Percentiles rank a stretch among this genome's conserved stretches.
phyloP scores from a whole-genome alignment of 331 rosid genomes.

The Malus hybrid region DNA sequence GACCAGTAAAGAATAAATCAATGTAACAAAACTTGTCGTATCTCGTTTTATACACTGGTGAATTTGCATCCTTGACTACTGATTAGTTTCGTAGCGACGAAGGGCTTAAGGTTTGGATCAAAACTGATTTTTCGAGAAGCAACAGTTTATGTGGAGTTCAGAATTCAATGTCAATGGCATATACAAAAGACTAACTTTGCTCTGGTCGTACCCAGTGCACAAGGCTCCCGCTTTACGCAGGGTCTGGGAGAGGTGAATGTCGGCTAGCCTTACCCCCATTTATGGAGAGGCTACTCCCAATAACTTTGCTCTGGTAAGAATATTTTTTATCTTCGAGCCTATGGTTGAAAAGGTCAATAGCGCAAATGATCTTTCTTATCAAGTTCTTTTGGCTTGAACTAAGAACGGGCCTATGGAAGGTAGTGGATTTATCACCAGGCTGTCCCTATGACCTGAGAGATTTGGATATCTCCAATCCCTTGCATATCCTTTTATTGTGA shows the following conservation, averaged over 20 bases:
- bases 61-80: neutral
- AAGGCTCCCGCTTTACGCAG: too few species aligned
- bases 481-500: neutral
- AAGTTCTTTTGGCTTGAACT: neutral
- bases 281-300: too few species aligned
- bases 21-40: neutral
- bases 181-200: neutral
- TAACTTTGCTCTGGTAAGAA: neutral
- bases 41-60: neutral
- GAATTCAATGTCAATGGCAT: neutral
- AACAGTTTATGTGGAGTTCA: neutral
- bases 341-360: neutral
- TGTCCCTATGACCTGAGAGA: neutral
- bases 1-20: neutral
- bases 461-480: neutral
- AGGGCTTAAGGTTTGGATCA: neutral
- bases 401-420: neutral
- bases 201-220: too few species aligned
- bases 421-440: neutral
- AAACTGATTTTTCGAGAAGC: neutral
- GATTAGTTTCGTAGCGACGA: neutral
- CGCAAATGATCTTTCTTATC: neutral
- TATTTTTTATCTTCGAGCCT: neutral
- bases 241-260: too few species aligned
- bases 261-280: too few species aligned